These are phyloP conservation scores for Thielaviopsis ethacetica DNA, from an alignment of 2,329 filamentous ascomycete species.

Conservation along the genomic window DNA sequence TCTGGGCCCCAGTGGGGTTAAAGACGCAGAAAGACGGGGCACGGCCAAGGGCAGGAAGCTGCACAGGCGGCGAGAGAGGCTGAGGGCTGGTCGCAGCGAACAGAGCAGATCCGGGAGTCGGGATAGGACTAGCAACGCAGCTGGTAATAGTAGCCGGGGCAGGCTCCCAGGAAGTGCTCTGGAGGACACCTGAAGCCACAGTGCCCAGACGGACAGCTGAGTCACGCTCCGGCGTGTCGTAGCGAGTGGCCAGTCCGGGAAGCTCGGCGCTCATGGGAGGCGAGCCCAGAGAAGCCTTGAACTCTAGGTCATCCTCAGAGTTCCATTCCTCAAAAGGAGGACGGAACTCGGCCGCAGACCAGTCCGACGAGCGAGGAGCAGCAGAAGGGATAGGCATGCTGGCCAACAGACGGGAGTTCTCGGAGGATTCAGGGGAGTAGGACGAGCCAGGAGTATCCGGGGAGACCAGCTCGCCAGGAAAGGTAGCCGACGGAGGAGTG, in stretches of 20 bases:
- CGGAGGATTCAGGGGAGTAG: background rate
- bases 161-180: background rate
- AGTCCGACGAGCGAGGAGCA: background rate
- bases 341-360: background rate
- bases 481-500: background rate
- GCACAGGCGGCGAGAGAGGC: background rate
- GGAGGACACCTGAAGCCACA: background rate
- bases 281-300: background rate
- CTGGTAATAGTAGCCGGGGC: background rate
- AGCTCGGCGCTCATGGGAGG: background rate
- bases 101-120: background rate
- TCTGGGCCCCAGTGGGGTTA: background rate
- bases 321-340: conserved; percentile 3
- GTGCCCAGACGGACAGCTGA: background rate
- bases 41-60: background rate
- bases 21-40: background rate
- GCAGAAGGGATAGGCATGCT: background rate
- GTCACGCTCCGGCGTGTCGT: background rate
- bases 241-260: background rate
- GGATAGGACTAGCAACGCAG: background rate
- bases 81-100: background rate
- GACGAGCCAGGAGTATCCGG: background rate
- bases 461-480: background rate
- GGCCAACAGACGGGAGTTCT: background rate
- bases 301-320: background rate